phyloP scores from a whole-genome alignment of 2,329 filamentous ascomycete species.

The Thermomyces lanuginosus region DNA sequence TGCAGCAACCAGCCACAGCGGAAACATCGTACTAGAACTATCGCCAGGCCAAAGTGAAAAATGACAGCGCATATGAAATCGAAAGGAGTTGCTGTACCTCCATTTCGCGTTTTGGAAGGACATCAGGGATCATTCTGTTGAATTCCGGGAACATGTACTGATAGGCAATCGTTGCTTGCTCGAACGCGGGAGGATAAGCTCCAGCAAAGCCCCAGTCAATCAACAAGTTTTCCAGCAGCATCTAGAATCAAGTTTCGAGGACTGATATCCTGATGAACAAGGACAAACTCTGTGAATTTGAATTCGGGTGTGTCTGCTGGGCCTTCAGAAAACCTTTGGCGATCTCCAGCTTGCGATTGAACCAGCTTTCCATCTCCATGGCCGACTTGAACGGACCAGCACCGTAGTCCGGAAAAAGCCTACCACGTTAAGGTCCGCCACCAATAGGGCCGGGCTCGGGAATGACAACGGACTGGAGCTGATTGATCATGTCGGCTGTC shows the following conservation, averaged over 20 bases:
- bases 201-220: slow-evolving; percentile 2
- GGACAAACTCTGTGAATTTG: slow-evolving; percentile 7
- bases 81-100: no score
- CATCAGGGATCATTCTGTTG: no score
- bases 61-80: no score
- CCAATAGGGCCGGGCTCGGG: slow-evolving; percentile 8
- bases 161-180: no score
- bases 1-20: no score
- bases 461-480: slow-evolving; percentile 10
- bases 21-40: no score
- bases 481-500: slow-evolving; percentile 9
- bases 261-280: slow-evolving; percentile 18
- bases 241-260: slow-evolving; percentile 15
- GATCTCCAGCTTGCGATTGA: slow-evolving; percentile 15
- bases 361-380: slow-evolving; percentile 11
- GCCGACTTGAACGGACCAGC: slow-evolving; percentile 10
- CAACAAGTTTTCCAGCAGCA: slow-evolving; percentile 2
- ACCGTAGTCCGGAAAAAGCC: slow-evolving; percentile 12
- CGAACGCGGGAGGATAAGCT: slow-evolving; percentile 1
- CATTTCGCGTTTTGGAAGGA: no score
- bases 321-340: slow-evolving; percentile 7
- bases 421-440: slow-evolving; percentile 9
- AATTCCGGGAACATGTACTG: no score
- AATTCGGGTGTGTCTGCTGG: slow-evolving; percentile 5
- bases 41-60: no score